A percentile compares a stretch with the other conserved stretches of the same genome.
phyloP scores from a whole-genome alignment of 1,139 yeast genomes.

The Insectozyma bohioensis region DNA sequence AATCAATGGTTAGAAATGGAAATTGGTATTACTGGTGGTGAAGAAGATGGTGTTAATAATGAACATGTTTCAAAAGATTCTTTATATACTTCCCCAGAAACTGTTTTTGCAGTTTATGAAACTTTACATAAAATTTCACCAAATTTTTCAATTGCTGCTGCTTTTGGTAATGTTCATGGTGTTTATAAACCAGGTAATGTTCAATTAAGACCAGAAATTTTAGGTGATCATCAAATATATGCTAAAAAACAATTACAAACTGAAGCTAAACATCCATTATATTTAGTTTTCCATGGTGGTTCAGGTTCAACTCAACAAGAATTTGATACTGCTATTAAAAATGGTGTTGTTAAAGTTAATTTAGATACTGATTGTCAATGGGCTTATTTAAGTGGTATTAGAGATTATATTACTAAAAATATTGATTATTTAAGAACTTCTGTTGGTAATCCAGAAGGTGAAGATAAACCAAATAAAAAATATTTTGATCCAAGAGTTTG shows the following conservation, averaged over 20 bases:
- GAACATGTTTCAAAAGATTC: conserved; percentile 85
- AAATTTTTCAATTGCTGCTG: conserved; percentile 99
- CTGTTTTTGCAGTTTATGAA: conserved; percentile 87
- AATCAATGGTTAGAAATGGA: conserved; percentile 99
- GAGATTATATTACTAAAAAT: conserved; percentile 94
- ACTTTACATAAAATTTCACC: conserved; percentile 92
- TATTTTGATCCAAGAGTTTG: conserved; percentile 99
- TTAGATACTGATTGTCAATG: conserved; percentile 98
- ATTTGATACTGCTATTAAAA: conserved; percentile 84
- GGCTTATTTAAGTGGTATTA: conserved; percentile 94
- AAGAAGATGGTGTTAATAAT: conserved; percentile 99
- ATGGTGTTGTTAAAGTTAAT: conserved; percentile 99
- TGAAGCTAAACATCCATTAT: conserved; percentile 70
- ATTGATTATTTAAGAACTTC: conserved; percentile 86
- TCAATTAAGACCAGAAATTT: conserved; percentile 85
- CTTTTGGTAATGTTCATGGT: conserved; percentile 99
- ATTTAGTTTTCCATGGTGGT: conserved; percentile 99
- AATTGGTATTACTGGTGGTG: conserved; percentile 99
- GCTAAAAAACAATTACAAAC: conserved; percentile 65
- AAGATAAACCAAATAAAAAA: conserved; percentile 98
- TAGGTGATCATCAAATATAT: conserved; percentile 93
- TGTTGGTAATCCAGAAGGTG: conserved; percentile 99
- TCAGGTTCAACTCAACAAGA: conserved; percentile 95
- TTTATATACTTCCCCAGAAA: conserved; percentile 94
- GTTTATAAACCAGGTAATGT: conserved; percentile 99